Conservation (phyloP, 257 asterid genomes). For the Nicotiana tomentosiformis region DNA sequence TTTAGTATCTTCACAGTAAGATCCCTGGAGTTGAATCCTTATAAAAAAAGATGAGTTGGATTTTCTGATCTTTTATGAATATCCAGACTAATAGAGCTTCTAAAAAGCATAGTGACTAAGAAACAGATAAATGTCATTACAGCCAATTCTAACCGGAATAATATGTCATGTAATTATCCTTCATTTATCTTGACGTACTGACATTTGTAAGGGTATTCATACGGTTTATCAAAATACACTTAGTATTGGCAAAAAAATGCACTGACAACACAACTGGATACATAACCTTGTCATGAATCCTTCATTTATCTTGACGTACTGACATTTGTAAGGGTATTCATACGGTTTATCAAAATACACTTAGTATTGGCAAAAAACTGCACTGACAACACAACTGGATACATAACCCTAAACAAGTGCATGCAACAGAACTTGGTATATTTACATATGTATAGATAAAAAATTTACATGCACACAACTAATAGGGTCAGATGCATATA, state of each 20-base stretch:
- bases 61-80: not conserved
- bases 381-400: not conserved
- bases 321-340: not conserved
- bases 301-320: not conserved
- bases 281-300: not conserved
- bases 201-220: not conserved
- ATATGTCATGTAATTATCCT: not conserved
- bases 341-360: not conserved
- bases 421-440: not conserved
- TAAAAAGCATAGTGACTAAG: not conserved
- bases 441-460: not conserved
- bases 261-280: not conserved
- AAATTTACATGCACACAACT: not conserved
- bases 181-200: not conserved
- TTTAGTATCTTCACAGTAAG: not conserved
- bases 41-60: not conserved
- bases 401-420: not conserved
- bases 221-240: not conserved
- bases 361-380: not conserved
- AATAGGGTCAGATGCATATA: not conserved
- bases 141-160: not conserved
- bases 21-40: not conserved
- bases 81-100: not conserved
- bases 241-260: not conserved
- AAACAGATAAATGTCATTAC: not conserved